Evolutionary conservation across 352 stramenopile species (phyloP).

Genomic region (Elongisporangium senticosum): DNA sequence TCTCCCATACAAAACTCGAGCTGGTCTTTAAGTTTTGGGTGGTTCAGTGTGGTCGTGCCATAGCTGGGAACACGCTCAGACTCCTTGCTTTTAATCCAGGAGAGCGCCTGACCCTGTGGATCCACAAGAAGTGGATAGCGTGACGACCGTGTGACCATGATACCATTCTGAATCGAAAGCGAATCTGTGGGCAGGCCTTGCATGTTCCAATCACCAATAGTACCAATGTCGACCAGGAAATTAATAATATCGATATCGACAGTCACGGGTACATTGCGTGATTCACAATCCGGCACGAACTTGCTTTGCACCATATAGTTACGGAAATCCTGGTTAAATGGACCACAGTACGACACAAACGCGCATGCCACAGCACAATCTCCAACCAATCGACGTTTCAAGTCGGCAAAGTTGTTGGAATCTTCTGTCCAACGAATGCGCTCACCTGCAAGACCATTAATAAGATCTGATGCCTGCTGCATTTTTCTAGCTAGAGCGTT

Average conservation of each 20-base stretch:
- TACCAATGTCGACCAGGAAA: constrained; percentile 97
- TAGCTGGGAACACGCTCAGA: constrained; percentile 92
- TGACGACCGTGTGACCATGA: constrained; percentile 96
- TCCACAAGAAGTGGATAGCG: constrained; percentile 96
- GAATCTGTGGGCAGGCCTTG: constrained; percentile 95
- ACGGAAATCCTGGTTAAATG: constrained; percentile 98
- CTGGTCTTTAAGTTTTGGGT: constrained; percentile 97
- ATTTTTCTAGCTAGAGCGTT: constrained; percentile 95
- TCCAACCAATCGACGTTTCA: constrained; percentile 94
- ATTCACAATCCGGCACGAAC: constrained; percentile 93
- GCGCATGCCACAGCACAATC: constrained; percentile 96
- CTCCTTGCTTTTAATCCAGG: constrained; percentile 97
- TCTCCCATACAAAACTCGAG: constrained; percentile 98
- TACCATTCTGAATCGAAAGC: constrained; percentile 98
- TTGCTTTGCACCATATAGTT: constrained; percentile 96
- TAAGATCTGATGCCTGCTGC: constrained; percentile 96
- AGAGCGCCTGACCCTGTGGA: constrained; percentile 96
- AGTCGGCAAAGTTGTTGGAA: constrained; percentile 96
- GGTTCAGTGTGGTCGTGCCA: constrained; percentile 92
- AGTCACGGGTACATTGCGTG: constrained; percentile 90
- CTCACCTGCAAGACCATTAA: constrained; percentile 95
- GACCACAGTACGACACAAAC: constrained; percentile 97
- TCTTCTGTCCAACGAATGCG: constrained; percentile 97
- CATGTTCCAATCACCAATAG: constrained; percentile 98
- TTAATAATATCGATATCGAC: constrained; percentile 95